A percentile compares a stretch with the other conserved stretches of the same genome.
phyloP scores from a whole-genome alignment of 257 asterid species.

The Misopates orontium region DNA sequence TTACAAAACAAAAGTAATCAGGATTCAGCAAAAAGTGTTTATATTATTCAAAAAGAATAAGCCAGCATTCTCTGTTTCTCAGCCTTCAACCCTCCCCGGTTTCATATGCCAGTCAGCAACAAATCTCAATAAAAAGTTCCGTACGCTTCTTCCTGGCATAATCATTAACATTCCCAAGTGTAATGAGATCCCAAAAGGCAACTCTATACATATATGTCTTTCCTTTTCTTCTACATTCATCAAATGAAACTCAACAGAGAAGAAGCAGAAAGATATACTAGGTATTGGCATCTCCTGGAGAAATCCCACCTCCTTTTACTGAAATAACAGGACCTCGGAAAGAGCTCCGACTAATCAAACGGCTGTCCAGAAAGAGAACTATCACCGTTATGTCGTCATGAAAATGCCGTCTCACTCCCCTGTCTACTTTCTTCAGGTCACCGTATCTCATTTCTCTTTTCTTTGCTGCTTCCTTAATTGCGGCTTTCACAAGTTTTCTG shows the following conservation, averaged over 20 bases:
- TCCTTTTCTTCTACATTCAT: constrained; percentile 3
- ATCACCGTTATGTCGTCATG: constrained; percentile 80
- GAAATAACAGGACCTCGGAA: constrained; percentile 45
- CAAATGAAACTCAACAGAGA: constrained; percentile 23
- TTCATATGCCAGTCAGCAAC: constrained; percentile 55
- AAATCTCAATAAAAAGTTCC: constrained; percentile 15
- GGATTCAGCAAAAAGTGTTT: constrained; percentile 23
- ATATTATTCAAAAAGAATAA: constrained; percentile 15
- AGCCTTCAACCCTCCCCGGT: constrained; percentile 26
- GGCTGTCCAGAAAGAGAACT: constrained; percentile 61
- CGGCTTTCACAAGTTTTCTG: constrained; percentile 59
- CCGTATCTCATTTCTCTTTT: constrained; percentile 77
- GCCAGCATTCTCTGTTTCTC: constrained; percentile 21
- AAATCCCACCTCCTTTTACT: constrained; percentile 50
- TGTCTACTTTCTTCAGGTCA: constrained; percentile 59
- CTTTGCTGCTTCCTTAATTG: constrained; percentile 68
- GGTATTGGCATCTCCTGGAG: constrained; percentile 34
- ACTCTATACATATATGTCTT: constrained; percentile 30
- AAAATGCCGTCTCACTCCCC: constrained; percentile 77
- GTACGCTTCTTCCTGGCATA: constrained; percentile 44
- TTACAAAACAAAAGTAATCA: no score
- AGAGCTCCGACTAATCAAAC: constrained; percentile 49
- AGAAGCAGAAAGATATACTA: constrained; percentile 30
- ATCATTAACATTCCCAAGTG: constrained; percentile 19
- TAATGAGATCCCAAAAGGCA: constrained; percentile 29